Base-by-base conservation (phyloP, 2,329 filamentous ascomycete species). In the Tolypocladium capitatum region DNA sequence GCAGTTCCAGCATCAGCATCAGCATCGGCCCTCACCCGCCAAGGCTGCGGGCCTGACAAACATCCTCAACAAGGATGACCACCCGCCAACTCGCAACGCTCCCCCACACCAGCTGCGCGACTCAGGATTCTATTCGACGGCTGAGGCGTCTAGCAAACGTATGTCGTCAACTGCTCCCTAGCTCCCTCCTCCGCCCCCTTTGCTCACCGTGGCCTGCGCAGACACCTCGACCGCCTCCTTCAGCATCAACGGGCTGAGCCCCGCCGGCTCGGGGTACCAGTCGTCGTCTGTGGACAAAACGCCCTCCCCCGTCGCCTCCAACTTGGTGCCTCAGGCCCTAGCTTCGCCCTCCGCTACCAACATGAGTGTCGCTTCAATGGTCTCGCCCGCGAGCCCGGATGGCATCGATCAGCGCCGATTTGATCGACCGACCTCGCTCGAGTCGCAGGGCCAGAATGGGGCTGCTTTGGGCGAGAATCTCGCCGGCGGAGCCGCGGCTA, bases 311-410 rank as follows among this genome's bases (percentile, higher is more conserved):
- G 74, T 76, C 18, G 68, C 73, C 36, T 55, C 70, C 35, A 73
- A 74, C 55, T 63, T 73, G 49, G 59, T 73, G 18, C 71, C 73
- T 1, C 76, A 76, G 41, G 63, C 75, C 10, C 61, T 80, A 18
- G 65, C 75, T 33, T 81, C 78, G 8, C 76, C 79, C 6, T 62
- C 70, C 0, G 70, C 72, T 14, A 74, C 73, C 55, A 74, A 76
- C 58, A 83, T 83, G 80, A 82, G 78, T 50, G 77, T 83, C 36
- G 76, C 78, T 20, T 78, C 78, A 18, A 81, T 83, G 66, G 76
- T 83, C 11, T 82, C 80, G 18, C 78, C 78, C 6, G 76, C 76
- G 1, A 71, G 72, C 1, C 67, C 75, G 5, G 65, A 64, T 5
- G 66, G 61, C 53, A 58, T 58, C 13, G 69, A 72, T 28, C 61